A percentile compares a stretch with the other conserved stretches of the same genome.
These are phyloP conservation scores for Thymus quinquecostatus DNA, from an alignment of 257 asterid genomes.

Conservation along the genomic window DNA sequence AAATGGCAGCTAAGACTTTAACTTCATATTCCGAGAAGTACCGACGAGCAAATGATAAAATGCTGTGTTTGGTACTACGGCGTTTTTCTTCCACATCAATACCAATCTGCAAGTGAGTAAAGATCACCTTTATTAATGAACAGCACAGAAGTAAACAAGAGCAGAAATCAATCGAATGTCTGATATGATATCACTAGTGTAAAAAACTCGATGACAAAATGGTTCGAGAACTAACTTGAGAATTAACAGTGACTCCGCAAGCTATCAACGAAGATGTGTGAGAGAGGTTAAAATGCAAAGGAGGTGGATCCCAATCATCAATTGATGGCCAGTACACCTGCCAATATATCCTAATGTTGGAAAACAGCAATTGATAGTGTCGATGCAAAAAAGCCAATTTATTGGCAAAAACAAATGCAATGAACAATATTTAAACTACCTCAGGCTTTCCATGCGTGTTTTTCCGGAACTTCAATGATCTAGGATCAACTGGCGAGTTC, in stretches of 20 bases:
- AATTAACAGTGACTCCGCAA: slow-evolving; percentile 69
- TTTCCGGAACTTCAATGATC: slow-evolving; percentile 69
- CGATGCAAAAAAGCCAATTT: slow-evolving; percentile 13
- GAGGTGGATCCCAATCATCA: slow-evolving; percentile 54
- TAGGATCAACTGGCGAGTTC: slow-evolving; percentile 59
- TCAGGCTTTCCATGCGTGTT: slow-evolving; percentile 86
- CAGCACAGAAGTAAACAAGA: slow-evolving; percentile 4
- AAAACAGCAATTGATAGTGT: not conserved
- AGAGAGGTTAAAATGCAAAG: slow-evolving; percentile 82
- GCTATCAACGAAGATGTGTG: slow-evolving; percentile 91
- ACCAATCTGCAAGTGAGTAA: slow-evolving; percentile 64
- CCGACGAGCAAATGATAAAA: slow-evolving; percentile 73
- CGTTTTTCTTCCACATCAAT: slow-evolving; percentile 86
- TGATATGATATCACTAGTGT: not conserved
- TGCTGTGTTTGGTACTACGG: slow-evolving; percentile 57
- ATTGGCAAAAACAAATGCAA: not conserved
- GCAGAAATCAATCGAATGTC: not conserved
- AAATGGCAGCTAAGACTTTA: slow-evolving; percentile 53
- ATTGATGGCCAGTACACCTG: slow-evolving; percentile 70
- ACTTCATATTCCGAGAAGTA: slow-evolving; percentile 69
- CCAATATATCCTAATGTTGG: slow-evolving; percentile 29
- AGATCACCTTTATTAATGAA: slow-evolving; percentile 8
- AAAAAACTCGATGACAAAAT: slow-evolving; percentile 21
- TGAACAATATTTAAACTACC: slow-evolving; percentile 43
- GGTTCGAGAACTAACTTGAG: slow-evolving; percentile 63